phyloP scores from a whole-genome alignment of 331 rosid species.

The Rosa hybrid region DNA sequence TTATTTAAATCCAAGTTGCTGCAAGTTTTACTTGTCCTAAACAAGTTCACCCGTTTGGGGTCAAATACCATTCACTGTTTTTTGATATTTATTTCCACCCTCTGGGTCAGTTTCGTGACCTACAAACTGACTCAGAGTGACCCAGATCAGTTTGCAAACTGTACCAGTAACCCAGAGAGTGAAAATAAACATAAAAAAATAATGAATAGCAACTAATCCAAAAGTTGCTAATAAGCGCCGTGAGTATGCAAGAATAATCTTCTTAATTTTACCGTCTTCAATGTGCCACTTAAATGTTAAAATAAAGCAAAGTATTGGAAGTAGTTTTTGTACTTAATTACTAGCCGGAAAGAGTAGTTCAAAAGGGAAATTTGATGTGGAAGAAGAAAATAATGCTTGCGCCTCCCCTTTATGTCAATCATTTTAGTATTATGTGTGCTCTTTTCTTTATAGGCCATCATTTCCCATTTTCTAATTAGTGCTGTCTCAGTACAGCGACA shows the following conservation, averaged over 20 bases:
- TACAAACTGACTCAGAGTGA: too few relatives aligned
- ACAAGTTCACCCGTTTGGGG: too few relatives aligned
- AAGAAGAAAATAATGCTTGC: conserved; percentile 21
- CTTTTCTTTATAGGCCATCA: conserved; percentile 17
- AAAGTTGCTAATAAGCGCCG: background rate
- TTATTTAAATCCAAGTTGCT: background rate
- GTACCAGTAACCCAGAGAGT: too few relatives aligned
- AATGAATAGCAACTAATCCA: background rate
- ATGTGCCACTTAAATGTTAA: too few relatives aligned
- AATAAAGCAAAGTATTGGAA: too few relatives aligned
- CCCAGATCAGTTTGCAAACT: too few relatives aligned
- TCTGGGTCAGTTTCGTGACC: too few relatives aligned
- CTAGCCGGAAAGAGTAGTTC: conserved; percentile 14
- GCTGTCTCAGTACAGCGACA: conserved; percentile 28
- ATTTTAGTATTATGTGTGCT: conserved; percentile 15
- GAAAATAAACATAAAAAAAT: too few relatives aligned
- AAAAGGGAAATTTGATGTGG: conserved; percentile 4
- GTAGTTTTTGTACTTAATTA: background rate
- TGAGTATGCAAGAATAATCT: background rate
- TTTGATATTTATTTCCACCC: too few relatives aligned
- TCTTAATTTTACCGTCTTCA: background rate
- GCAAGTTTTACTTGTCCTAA: background rate
- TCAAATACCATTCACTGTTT: too few relatives aligned
- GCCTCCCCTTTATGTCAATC: conserved; percentile 32
- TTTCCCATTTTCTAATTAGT: conserved; percentile 30